Percentiles rank a stretch among this genome's conserved stretches.
Conservation (phyloP, 176 grass and related monocot species). For the Pharus latifolius region DNA sequence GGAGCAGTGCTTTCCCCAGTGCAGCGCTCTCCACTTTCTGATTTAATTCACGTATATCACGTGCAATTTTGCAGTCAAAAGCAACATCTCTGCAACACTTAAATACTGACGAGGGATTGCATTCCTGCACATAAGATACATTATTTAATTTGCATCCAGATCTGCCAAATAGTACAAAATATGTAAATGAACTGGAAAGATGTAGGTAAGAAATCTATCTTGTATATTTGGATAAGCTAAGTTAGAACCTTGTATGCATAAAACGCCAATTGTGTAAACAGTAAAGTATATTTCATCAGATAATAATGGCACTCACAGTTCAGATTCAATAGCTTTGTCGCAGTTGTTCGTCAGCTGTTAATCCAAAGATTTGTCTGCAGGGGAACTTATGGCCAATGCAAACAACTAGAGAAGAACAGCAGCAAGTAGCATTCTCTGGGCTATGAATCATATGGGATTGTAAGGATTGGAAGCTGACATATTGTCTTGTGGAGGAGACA, state of each 20-base stretch:
- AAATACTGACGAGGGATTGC: slow-evolving; percentile 24
- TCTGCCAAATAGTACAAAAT: not conserved
- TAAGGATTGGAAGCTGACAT: too few species aligned
- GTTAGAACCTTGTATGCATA: too few species aligned
- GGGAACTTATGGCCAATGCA: too few species aligned
- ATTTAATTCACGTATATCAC: slow-evolving; percentile 23
- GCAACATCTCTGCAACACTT: slow-evolving; percentile 24
- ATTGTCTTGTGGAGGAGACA: too few species aligned
- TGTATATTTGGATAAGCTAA: not conserved
- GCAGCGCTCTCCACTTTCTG: slow-evolving; percentile 10
- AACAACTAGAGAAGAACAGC: too few species aligned
- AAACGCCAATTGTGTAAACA: too few species aligned
- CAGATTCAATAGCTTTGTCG: not conserved
- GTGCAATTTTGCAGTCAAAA: not conserved
- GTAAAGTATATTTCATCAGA: not conserved
- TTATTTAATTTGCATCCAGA: not conserved
- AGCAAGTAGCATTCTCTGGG: too few species aligned
- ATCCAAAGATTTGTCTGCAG: too few species aligned
- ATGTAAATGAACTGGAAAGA: not conserved
- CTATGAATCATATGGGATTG: too few species aligned
- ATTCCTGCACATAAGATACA: slow-evolving; percentile 17
- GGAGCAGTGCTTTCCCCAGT: not conserved
- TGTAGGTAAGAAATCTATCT: not conserved
- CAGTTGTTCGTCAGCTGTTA: too few species aligned
- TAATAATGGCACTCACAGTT: not conserved